phyloP scores from a whole-genome alignment of 345 rosid species.

The Fremontodendron californicum region DNA sequence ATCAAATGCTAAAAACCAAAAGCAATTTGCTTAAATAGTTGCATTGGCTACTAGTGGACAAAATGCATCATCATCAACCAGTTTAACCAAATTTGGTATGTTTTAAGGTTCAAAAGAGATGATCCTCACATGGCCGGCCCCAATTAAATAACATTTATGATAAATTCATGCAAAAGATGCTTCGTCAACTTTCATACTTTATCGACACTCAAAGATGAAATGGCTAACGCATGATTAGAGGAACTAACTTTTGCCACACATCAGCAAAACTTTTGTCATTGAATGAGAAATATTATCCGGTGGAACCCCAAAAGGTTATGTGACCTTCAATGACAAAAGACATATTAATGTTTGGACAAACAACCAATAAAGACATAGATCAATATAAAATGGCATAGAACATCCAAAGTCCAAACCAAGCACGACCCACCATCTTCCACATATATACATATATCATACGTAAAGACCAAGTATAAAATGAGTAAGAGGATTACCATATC shows the following conservation, averaged over 20 bases:
- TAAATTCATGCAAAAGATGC: conserved; percentile 4
- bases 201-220: neutral
- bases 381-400: neutral
- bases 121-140: neutral
- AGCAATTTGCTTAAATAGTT: neutral
- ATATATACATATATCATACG: neutral
- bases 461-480: neutral
- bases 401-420: neutral
- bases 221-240: too few species aligned
- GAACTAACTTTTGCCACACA: neutral
- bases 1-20: neutral
- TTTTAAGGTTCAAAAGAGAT: neutral
- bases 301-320: neutral
- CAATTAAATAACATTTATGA: neutral
- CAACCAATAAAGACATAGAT: neutral
- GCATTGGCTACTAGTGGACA: neutral
- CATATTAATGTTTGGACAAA: neutral
- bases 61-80: neutral
- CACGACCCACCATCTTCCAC: neutral
- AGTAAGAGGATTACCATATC: conserved; percentile 50
- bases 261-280: neutral
- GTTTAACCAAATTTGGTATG: neutral
- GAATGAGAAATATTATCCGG: neutral
- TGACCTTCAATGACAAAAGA: neutral
- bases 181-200: neutral